These are phyloP conservation scores for Glycine tomentella DNA, from an alignment of 306 rosid species.

Conservation along the genomic window DNA sequence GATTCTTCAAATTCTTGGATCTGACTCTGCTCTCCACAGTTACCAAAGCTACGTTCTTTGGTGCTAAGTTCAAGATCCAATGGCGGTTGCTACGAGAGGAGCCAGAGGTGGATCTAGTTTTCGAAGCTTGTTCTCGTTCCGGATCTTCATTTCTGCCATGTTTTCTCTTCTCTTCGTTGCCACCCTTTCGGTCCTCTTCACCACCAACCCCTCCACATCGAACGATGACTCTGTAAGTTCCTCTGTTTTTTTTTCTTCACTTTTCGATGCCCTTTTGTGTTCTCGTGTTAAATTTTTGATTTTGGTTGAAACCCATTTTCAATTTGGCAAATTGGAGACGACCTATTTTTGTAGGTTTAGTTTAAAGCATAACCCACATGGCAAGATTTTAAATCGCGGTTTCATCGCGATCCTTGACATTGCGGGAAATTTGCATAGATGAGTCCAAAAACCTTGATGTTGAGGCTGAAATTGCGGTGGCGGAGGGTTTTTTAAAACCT, in stretches of 20 bases:
- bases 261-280: background rate
- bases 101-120: conserved; percentile 77
- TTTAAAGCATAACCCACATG: conserved; percentile 33
- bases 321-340: conserved; percentile 31
- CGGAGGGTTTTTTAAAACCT: background rate
- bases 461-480: background rate
- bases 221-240: conserved; percentile 79
- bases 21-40: conserved; percentile 37
- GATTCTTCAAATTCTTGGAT: conserved; percentile 42
- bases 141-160: conserved; percentile 97
- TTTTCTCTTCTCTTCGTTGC: conserved; percentile 90
- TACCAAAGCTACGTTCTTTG: background rate
- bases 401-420: background rate
- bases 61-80: conserved; percentile 47
- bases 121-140: conserved; percentile 88
- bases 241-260: background rate
- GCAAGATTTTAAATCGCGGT: background rate
- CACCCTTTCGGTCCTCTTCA: conserved; percentile 78
- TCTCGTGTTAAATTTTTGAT: conserved; percentile 6
- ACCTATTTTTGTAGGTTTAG: conserved; percentile 39
- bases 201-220: conserved; percentile 71
- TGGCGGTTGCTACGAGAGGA: conserved; percentile 95
- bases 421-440: background rate
- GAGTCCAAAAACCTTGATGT: background rate
- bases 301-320: conserved; percentile 39